Percentiles rank a stretch among this genome's conserved stretches.
These are phyloP conservation scores for Phaffomyces antillensis DNA, from an alignment of 805 yeast genomes.

Conservation along the genomic window DNA sequence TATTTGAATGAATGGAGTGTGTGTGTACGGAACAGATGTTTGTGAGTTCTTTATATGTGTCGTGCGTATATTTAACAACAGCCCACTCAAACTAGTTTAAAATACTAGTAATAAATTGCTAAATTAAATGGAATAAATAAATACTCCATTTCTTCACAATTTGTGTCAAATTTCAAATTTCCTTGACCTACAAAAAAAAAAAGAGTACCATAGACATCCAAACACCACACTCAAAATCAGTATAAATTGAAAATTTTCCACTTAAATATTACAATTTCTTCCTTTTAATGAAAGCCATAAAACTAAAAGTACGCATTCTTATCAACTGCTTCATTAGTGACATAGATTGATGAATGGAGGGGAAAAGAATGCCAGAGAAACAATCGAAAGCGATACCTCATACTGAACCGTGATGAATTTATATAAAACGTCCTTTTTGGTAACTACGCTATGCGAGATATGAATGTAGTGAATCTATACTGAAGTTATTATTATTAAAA, in stretches of 20 bases:
- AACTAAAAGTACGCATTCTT: conserved; percentile 24
- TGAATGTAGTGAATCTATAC: conserved; percentile 1
- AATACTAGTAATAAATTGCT: too few relatives aligned
- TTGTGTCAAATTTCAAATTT: neutral
- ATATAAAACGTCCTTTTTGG: conserved; percentile 22
- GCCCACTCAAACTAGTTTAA: too few relatives aligned
- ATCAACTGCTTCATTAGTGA: conserved; percentile 36
- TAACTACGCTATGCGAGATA: conserved; percentile 35
- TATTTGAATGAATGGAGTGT: too few relatives aligned
- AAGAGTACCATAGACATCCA: neutral
- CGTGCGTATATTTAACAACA: too few relatives aligned
- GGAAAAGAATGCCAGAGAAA: conserved; percentile 36
- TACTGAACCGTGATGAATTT: conserved; percentile 21
- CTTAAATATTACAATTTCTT: neutral
- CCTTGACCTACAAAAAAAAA: neutral
- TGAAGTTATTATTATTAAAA: too few relatives aligned
- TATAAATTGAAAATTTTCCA: neutral
- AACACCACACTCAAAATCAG: neutral
- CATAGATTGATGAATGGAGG: conserved; percentile 34
- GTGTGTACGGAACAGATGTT: too few relatives aligned
- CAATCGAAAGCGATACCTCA: conserved; percentile 31
- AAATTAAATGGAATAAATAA: too few relatives aligned
- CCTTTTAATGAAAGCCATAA: too few relatives aligned
- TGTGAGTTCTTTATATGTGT: too few relatives aligned
- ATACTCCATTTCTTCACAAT: neutral